phyloP scores from a whole-genome alignment of 1,284 basidiomycete genomes.

The Ustilago crameri region DNA sequence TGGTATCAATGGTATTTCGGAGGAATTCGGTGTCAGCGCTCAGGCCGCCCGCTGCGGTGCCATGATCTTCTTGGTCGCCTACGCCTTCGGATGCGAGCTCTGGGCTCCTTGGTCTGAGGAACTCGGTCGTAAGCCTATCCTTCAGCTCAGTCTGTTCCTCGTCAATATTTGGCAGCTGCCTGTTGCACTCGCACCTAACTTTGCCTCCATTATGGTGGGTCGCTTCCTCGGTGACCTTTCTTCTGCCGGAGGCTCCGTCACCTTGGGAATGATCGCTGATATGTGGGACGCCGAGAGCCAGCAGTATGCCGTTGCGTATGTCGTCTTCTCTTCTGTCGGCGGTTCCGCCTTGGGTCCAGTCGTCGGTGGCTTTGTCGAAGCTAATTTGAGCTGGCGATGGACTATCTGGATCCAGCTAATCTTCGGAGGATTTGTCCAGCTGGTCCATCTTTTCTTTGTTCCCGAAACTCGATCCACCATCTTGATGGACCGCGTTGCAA shows the following conservation, averaged over 20 bases:
- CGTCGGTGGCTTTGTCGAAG: slow-evolving; percentile 57
- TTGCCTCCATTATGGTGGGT: slow-evolving; percentile 65
- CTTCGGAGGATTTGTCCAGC: slow-evolving; percentile 68
- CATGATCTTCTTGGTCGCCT: slow-evolving; percentile 69
- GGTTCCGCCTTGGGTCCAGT: slow-evolving; percentile 68
- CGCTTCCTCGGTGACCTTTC: slow-evolving; percentile 68
- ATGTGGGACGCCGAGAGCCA: slow-evolving; percentile 66
- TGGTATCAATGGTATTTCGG: slow-evolving; percentile 56
- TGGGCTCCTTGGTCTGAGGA: slow-evolving; percentile 68
- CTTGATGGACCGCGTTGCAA: slow-evolving; percentile 69
- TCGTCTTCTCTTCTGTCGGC: slow-evolving; percentile 67
- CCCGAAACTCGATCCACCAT: slow-evolving; percentile 69
- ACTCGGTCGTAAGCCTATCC: slow-evolving; percentile 64
- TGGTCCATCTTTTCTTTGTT: slow-evolving; percentile 69
- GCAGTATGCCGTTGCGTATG: slow-evolving; percentile 66
- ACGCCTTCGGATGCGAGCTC: slow-evolving; percentile 67
- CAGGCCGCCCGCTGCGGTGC: slow-evolving; percentile 67
- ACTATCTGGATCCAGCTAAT: slow-evolving; percentile 70
- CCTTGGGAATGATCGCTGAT: slow-evolving; percentile 68
- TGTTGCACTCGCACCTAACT: slow-evolving; percentile 60
- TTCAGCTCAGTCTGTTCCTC: slow-evolving; percentile 63
- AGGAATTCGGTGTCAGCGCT: slow-evolving; percentile 66
- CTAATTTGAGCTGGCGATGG: slow-evolving; percentile 58
- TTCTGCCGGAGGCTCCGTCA: slow-evolving; percentile 69
- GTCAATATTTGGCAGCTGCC: slow-evolving; percentile 67